Percentiles rank a stretch among this genome's conserved stretches.
These are phyloP conservation scores for Cardamine occulta DNA, from an alignment of 345 rosid species.

Conservation along the genomic window DNA sequence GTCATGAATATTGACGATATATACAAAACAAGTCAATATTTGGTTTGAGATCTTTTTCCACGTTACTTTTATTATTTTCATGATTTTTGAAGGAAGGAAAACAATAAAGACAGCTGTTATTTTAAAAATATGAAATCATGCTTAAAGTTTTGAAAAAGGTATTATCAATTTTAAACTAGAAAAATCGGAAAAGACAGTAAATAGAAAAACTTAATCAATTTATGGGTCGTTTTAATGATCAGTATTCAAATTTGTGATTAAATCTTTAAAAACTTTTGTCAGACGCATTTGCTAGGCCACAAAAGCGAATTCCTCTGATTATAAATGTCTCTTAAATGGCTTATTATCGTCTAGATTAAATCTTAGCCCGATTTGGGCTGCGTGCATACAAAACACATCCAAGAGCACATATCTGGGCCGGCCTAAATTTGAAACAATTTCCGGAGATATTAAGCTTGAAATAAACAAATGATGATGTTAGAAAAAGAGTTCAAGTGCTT, in stretches of 20 bases:
- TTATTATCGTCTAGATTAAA: not conserved
- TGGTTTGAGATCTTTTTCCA: not conserved
- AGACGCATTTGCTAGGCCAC: not conserved
- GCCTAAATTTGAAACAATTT: not conserved
- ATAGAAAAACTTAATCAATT: no score
- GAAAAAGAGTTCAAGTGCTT: constrained; percentile 35
- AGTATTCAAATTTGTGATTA: not conserved
- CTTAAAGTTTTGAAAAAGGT: no score
- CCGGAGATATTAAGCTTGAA: not conserved
- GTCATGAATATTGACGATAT: no score
- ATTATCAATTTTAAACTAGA: no score
- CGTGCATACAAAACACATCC: not conserved
- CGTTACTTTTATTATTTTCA: not conserved
- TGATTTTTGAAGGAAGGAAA: not conserved
- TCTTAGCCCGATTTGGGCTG: no score
- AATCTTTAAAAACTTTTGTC: not conserved
- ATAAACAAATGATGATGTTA: not conserved
- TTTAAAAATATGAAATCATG: not conserved
- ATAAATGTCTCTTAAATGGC: not conserved
- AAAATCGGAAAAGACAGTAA: no score
- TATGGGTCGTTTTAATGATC: not conserved
- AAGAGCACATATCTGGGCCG: not conserved
- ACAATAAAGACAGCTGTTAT: not conserved
- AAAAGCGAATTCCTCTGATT: not conserved
- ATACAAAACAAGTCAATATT: not conserved